Conservation (phyloP, 2,329 filamentous ascomycete genomes). For the Aureobasidium sp. region DNA sequence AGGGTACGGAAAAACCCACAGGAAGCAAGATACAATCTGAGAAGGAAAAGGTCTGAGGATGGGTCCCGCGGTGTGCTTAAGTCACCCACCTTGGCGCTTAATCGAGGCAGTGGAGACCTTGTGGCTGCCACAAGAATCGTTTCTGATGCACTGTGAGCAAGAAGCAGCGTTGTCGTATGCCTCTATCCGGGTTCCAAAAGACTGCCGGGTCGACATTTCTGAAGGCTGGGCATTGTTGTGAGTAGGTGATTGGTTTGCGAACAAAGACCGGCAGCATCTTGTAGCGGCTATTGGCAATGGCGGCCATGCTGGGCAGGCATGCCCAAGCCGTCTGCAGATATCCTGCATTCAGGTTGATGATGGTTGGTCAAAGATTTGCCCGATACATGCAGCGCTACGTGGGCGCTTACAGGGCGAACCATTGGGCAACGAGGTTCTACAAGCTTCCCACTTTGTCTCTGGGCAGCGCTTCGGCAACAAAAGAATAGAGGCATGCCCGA, state of each 20-base stretch:
- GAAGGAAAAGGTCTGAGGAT: constrained; percentile 11
- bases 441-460: background rate
- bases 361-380: background rate
- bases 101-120: constrained; percentile 5
- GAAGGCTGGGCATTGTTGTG: background rate
- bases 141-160: background rate
- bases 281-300: constrained; percentile 7
- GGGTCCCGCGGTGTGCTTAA: background rate
- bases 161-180: background rate
- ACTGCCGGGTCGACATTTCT: background rate
- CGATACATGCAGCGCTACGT: background rate
- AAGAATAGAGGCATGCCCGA: background rate
- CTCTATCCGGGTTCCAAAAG: background rate
- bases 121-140: constrained; percentile 2
- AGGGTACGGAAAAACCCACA: constrained; percentile 11
- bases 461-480: background rate
- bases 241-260: background rate
- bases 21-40: constrained; percentile 16
- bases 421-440: background rate
- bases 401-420: constrained; percentile 2
- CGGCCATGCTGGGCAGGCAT: background rate
- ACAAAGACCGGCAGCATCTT: background rate
- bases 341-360: background rate
- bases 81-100: constrained; percentile 8
- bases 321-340: background rate